Percentiles rank a stretch among this genome's conserved stretches.
Evolutionary conservation across 106 monocot genomes (phyloP).

Genomic region (Dendrobium huoshanense): DNA sequence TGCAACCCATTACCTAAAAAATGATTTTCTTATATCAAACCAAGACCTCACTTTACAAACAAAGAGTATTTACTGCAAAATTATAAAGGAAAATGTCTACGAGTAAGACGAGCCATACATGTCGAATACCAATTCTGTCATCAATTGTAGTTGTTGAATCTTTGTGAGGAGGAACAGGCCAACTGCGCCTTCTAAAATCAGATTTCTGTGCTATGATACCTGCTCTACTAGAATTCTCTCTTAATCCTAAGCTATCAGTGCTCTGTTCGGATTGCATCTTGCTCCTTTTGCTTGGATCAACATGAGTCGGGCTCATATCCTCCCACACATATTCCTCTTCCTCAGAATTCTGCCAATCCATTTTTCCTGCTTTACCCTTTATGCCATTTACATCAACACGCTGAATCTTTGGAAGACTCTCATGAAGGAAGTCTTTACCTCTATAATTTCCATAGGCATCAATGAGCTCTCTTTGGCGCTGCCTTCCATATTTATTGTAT

Average conservation of each 20-base stretch:
- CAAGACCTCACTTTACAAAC: neutral
- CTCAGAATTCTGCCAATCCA: constrained; percentile 75
- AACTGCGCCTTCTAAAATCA: constrained; percentile 32
- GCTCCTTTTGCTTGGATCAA: constrained; percentile 31
- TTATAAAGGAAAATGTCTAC: neutral
- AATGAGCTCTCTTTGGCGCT: constrained; percentile 59
- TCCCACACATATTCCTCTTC: constrained; percentile 99
- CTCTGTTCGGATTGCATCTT: constrained; percentile 15
- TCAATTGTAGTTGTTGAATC: constrained; percentile 26
- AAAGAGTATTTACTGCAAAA: neutral
- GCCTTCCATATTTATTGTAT: constrained; percentile 37
- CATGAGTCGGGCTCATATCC: constrained; percentile 84
- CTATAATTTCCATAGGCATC: constrained; percentile 81
- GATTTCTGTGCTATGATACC: constrained; percentile 23
- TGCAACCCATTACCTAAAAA: neutral
- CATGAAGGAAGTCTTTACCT: constrained; percentile 26
- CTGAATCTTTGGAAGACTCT: constrained; percentile 50
- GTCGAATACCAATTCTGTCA: constrained; percentile 28
- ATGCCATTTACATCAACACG: constrained; percentile 38
- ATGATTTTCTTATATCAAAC: neutral
- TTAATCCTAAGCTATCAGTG: constrained; percentile 15
- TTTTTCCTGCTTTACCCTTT: constrained; percentile 22
- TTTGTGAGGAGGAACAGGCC: constrained; percentile 30
- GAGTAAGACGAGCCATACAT: constrained; percentile 26
- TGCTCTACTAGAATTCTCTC: constrained; percentile 26